Evolutionary conservation across 352 stramenopile species (phyloP).

Genomic region (Globisporangium nodosum): DNA sequence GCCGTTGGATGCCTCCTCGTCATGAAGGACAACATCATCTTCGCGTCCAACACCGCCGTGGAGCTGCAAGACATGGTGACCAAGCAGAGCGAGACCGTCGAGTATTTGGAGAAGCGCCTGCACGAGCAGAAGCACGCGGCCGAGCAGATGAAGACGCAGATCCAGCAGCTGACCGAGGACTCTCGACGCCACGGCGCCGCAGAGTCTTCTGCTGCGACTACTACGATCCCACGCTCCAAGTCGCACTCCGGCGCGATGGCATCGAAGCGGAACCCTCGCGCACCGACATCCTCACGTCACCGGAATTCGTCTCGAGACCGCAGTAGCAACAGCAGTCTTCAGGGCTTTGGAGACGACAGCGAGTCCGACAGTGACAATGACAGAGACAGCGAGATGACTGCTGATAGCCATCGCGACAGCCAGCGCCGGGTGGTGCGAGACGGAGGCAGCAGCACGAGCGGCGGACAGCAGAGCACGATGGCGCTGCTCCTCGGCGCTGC

Average conservation of each 20-base stretch:
- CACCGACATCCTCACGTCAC: neutral
- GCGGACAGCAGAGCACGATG: slow-evolving; percentile 6
- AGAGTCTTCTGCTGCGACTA: slow-evolving; percentile 4
- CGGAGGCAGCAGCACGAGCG: neutral
- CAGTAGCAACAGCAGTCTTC: slow-evolving; percentile 7
- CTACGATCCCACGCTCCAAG: slow-evolving; percentile 21
- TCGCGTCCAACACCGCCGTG: slow-evolving; percentile 47
- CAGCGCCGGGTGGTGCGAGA: slow-evolving; percentile 5
- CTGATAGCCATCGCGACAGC: slow-evolving; percentile 19
- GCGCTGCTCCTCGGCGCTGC: slow-evolving; percentile 3
- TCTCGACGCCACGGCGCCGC: neutral
- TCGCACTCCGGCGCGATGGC: slow-evolving; percentile 18
- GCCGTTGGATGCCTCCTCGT: slow-evolving; percentile 50
- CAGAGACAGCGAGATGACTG: slow-evolving; percentile 8
- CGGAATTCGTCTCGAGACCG: neutral
- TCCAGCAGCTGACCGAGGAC: slow-evolving; percentile 24
- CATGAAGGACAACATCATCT: slow-evolving; percentile 69
- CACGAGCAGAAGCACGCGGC: slow-evolving; percentile 52
- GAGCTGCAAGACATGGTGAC: slow-evolving; percentile 57
- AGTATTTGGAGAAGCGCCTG: slow-evolving; percentile 48
- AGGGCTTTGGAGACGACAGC: slow-evolving; percentile 17
- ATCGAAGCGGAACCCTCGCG: slow-evolving; percentile 2
- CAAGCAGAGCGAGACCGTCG: slow-evolving; percentile 46
- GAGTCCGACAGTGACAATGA: slow-evolving; percentile 55
- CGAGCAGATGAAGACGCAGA: slow-evolving; percentile 41